Evolutionary conservation across 805 yeast genomes (phyloP).

Genomic region (Ogataea trehalophila): DNA sequence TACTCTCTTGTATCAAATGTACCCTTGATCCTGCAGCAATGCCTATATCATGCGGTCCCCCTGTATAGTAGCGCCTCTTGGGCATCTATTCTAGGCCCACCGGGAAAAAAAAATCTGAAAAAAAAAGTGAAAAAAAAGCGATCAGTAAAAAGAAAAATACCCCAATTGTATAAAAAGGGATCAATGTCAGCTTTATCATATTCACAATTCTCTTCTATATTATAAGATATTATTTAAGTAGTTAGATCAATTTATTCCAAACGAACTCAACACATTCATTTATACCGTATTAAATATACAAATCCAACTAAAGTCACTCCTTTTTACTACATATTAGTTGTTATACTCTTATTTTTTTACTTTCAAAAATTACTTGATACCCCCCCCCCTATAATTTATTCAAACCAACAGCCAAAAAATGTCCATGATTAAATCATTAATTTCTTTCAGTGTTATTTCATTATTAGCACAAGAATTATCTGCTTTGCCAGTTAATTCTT

Average conservation of each 20-base stretch:
- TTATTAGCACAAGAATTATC: conserved; percentile 7
- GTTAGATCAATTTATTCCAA: too few relatives aligned
- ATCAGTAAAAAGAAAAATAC: too few relatives aligned
- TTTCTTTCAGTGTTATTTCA: conserved; percentile 6
- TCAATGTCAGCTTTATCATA: not conserved
- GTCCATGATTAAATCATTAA: conserved; percentile 8
- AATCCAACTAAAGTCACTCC: conserved; percentile 6
- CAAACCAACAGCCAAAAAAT: conserved; percentile 2
- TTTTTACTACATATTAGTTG: not conserved
- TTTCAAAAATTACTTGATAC: not conserved
- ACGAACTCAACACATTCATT: not conserved
- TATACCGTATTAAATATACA: not conserved
- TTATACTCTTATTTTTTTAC: not conserved
- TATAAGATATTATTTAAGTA: too few relatives aligned
- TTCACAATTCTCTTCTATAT: not conserved
- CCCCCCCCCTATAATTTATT: not conserved
- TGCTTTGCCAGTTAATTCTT: conserved; percentile 12
- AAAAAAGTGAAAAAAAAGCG: too few relatives aligned
- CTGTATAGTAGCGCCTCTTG: too few relatives aligned
- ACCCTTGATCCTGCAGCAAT: too few relatives aligned
- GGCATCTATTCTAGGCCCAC: too few relatives aligned
- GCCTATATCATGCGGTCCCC: too few relatives aligned
- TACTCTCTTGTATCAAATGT: too few relatives aligned
- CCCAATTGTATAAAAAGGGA: not conserved
- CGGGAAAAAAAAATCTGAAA: too few relatives aligned